Base-by-base conservation (phyloP, 768 basidiomycete species). In the Leccinum subgranulosum region DNA sequence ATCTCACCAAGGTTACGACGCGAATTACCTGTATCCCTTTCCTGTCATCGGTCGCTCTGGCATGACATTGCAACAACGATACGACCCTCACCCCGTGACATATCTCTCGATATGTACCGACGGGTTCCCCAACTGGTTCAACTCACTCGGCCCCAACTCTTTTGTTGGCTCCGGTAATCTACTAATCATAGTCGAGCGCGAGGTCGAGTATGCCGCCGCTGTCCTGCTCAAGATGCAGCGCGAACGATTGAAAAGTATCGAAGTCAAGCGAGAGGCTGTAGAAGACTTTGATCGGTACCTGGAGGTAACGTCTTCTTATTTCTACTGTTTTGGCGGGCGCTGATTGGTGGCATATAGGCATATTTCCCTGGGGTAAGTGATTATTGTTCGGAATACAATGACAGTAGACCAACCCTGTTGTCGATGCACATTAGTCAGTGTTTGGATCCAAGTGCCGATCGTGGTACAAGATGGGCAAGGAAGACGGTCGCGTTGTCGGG, bases 121-220 rank as follows among this genome's bases (percentile, higher is more conserved):
- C 48, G 83, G 81, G 7, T 87, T 87, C 69, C 87, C 87, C 19
- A 88, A 86, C 69, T 82, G 79, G 79, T 87, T 87, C 74, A 74
- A 79, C 54, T 65, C 73, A n/a, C 64, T 81, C 9, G 85, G 86
- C 0, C 85, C 86, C 2, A 86, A 85, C 65, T 75, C 82, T 0
- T 76, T 61, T 7, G 77, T 85, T 17, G 84, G 82, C 3, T 74
- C 81, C 0, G 84, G 85, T 0, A 81, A 81, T 15, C 68, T 87
- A 14, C 64, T 86, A 2, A 68, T 82, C 17, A 41, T 87, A 1
- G 73, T 84, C 36, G 85, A 87, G 66, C 71, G 76, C 15, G 79
- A 45, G 61, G 77, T 84, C 4, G 80, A 82, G 29, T 87, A 86
- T 62, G 79, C 79, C 0, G 79, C 84, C 0, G 66, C 74, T 14